These are phyloP conservation scores for Monotropa hypopitys DNA, from an alignment of 179 eudicot species.

Conservation along the genomic window DNA sequence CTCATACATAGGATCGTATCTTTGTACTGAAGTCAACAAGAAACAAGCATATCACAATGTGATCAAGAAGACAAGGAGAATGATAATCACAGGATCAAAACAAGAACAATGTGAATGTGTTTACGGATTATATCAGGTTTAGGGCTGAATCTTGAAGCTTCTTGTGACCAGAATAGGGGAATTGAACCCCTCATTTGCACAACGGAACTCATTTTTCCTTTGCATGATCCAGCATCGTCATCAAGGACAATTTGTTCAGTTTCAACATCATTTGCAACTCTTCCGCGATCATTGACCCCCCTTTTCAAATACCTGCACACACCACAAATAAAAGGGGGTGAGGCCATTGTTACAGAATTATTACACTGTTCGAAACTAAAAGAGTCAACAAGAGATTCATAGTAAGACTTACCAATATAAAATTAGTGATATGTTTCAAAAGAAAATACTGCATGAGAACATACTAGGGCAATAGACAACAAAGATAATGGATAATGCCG, in stretches of 20 bases:
- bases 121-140: constrained; percentile 94
- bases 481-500: background rate
- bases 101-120: background rate
- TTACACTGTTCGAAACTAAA: background rate
- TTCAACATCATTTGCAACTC: constrained; percentile 98
- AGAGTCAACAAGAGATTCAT: background rate
- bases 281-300: constrained; percentile 94
- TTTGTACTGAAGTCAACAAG: constrained; percentile 56
- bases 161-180: constrained; percentile 98
- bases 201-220: constrained; percentile 93
- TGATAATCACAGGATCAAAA: background rate
- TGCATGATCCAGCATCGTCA: constrained; percentile 91
- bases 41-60: background rate
- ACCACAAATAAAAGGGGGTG: constrained; percentile 9
- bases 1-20: constrained; percentile 96
- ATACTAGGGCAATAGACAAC: background rate
- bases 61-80: background rate
- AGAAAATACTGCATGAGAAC: background rate
- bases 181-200: constrained; percentile 99
- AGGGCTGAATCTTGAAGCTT: constrained; percentile 94
- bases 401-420: background rate
- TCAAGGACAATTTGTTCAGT: constrained; percentile 91
- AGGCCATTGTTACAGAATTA: background rate
- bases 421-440: background rate
- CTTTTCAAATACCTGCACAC: constrained; percentile 69